Percentiles rank a stretch among this genome's conserved stretches.
Evolutionary conservation across 306 rosid genomes (phyloP).

Genomic region (Potentilla sterilis): DNA sequence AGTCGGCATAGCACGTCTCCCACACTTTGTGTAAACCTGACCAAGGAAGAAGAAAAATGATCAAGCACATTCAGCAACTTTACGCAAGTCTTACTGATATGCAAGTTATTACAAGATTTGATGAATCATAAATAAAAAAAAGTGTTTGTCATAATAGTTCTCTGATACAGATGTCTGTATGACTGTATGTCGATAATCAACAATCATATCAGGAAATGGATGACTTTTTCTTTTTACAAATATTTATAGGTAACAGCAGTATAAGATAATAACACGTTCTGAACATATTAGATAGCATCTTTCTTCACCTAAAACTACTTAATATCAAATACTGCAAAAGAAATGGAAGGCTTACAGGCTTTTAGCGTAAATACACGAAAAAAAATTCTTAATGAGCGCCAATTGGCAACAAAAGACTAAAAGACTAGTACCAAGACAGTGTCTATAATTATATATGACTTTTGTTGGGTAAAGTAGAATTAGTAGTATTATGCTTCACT

Average conservation of each 20-base stretch:
- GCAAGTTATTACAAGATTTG: background rate
- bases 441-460: background rate
- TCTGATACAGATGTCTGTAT: background rate
- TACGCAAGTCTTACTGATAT: background rate
- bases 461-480: background rate
- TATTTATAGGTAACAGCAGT: background rate
- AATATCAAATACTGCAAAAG: background rate
- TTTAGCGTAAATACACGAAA: background rate
- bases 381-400: background rate
- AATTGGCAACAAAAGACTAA: background rate
- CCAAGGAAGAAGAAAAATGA: conserved; percentile 13
- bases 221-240: background rate
- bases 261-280: background rate
- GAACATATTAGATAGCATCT: background rate
- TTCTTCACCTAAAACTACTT: background rate
- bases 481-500: background rate
- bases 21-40: conserved; percentile 86
- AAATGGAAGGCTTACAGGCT: background rate
- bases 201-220: background rate
- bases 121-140: background rate
- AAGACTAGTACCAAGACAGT: background rate
- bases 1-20: conserved; percentile 89
- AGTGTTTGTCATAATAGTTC: background rate
- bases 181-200: background rate
- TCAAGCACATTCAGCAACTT: background rate